Evolutionary conservation across 768 basidiomycete species (phyloP), one percentile per base, ranked within the genome.

Genomic region (Collybiopsis confluens): DNA sequence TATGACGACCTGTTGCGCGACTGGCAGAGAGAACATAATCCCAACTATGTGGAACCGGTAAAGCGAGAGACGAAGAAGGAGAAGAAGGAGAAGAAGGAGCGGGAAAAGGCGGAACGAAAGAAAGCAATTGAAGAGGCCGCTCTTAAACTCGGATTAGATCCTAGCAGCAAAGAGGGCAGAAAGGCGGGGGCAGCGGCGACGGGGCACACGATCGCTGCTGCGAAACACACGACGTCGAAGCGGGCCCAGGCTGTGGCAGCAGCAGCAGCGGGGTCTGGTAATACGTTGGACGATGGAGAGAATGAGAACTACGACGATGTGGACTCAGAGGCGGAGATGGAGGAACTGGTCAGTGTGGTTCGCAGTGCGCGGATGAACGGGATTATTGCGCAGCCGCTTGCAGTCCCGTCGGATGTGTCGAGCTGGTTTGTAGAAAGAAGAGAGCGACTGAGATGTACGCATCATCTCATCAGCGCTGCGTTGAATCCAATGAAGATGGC

Each of bases 1-100:
- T 98, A 92, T 64, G 94, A 97, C 63, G 86, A 87, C 40, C 80
- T 99, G 3, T 78, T 95, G 16, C 77, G 92, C 23, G 95, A 98
- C 49, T 98, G 92, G 92, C 88, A 92, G 62, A 84, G 90, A 30
- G 86, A 81, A 23, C 79, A 92, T 64, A 92, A 93, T 57, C 92
- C 91, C 13, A 91, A 91, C 56, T 93, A 84, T 66, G 86, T 92
- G 3, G 90, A 92, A 63, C 92, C 90, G 0, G 87, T 90, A 23
- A 92, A 92, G 72, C 77, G 82, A 47, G 89, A 91, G 70, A 88
- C 84, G 23, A 93, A 93, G 62, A 87, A 85, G 7, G 90, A 92
- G 73, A 86, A 87, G 71, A 92, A 92, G 69, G 89, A 89, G 66
- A 85, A 90, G 65, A 80, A 84, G 54, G 88, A 91, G 57, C 75